Percentiles rank a stretch among this genome's conserved stretches.
Evolutionary conservation across 164 flowering plant species (phyloP).

Genomic region (Aristolochia fimbriata): DNA sequence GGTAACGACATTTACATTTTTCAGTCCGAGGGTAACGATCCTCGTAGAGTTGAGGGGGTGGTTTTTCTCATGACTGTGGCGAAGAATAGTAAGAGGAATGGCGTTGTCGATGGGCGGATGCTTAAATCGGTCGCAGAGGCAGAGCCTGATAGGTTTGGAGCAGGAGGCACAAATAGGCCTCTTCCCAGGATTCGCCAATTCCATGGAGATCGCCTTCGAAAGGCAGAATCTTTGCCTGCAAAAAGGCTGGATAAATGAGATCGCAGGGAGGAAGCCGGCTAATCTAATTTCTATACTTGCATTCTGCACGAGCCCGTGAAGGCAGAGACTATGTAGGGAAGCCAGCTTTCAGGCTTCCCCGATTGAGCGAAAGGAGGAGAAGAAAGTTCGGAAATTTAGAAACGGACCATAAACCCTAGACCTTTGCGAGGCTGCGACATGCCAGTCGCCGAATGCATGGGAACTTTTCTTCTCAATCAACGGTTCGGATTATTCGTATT

Average conservation of each 20-base stretch:
- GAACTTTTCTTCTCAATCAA: no score
- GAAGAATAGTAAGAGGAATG: slow-evolving; percentile 58
- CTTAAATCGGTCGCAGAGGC: slow-evolving; percentile 53
- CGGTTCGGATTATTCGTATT: no score
- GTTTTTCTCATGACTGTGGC: slow-evolving; percentile 54
- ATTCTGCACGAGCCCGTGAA: no score
- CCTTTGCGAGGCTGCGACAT: no score
- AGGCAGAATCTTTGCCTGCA: slow-evolving; percentile 1
- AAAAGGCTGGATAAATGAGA: not conserved
- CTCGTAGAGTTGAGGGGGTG: slow-evolving; percentile 74
- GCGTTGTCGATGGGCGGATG: slow-evolving; percentile 35
- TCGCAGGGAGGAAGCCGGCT: no score
- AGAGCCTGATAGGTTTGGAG: slow-evolving; percentile 46
- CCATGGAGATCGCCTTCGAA: slow-evolving; percentile 30
- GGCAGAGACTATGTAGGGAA: no score
- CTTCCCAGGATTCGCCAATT: slow-evolving; percentile 17
- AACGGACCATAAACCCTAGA: no score
- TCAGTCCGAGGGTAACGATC: slow-evolving; percentile 60
- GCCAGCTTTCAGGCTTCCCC: no score
- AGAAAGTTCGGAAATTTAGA: no score
- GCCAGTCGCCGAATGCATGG: no score
- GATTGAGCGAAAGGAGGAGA: no score
- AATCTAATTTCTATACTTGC: no score
- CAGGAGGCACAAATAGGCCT: slow-evolving; percentile 57
- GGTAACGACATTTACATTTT: slow-evolving; percentile 35